Base-by-base conservation (phyloP, 345 rosid genomes). In the Fremontodendron californicum region DNA sequence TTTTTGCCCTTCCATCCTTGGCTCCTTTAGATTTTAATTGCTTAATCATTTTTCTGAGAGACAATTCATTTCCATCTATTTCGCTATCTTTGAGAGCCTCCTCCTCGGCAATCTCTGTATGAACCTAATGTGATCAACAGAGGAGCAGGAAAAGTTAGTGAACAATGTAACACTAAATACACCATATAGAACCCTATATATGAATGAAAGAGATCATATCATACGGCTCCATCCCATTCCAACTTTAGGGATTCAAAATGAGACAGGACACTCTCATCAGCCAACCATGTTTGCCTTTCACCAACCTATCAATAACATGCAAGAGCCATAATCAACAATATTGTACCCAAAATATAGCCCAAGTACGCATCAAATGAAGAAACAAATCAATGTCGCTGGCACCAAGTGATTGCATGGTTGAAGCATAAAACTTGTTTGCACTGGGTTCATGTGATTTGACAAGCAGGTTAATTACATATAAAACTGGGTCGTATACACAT, bases 251-350 rank as follows among this genome's bases (percentile, higher is more conserved):
- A 86, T 49, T 88, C 88, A 80, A 93, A 88, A 78, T 95, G 94
- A 81, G 91, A 70, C 79, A 86, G 63, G 79, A 88, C 89, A 82
- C 83, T 87, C 83, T 88, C 96, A 78, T 91, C 98, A 79, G 90
- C 91, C 81, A 95, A 75, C 99, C 99, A 95, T 57, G 93, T 85
- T 76, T 82, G 70, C 77, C 89, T 85, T 84, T 87, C 89, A 75
- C 66, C 83, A 72, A 77, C 93, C 97, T 93, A 84, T 72, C 73
- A 78, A 68, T 84, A 81, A 73, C 69, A 82, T 74, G 60, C 51
- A 73, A 66, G 31, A 73, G 46, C 65, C 31, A 21, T 55, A 11
- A 55, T 12, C 18, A 39, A 73, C 48, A 61, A 29, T 1, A 39
- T 3, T 40, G 71, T 40, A 5, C 9, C 0, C 21, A 40, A 39